A percentile compares a stretch with the other conserved stretches of the same genome.
phyloP scores from a whole-genome alignment of 208 protist genomes.

The Naegleria lovaniensis region DNA sequence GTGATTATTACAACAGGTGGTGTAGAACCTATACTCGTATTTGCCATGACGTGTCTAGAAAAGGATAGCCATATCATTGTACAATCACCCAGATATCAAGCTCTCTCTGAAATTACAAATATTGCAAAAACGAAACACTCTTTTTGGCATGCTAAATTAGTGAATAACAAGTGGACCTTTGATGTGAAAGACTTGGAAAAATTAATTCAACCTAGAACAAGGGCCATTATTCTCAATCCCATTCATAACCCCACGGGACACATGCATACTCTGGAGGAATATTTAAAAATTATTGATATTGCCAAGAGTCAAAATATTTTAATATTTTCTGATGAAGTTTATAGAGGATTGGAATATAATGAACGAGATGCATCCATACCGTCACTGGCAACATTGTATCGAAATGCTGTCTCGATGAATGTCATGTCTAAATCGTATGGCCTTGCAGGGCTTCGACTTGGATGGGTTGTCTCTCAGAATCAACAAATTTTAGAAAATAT shows the following conservation, averaged over 20 bases:
- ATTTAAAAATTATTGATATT: conserved; percentile 25
- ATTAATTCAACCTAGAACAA: conserved; percentile 9
- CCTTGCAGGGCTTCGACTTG: conserved; percentile 31
- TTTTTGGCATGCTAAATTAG: conserved; percentile 19
- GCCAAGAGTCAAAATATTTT: background rate
- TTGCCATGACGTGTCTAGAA: background rate
- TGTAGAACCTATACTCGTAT: conserved; percentile 37
- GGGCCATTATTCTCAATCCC: conserved; percentile 32
- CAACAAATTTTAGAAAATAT: conserved; percentile 22
- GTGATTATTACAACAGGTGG: conserved; percentile 19
- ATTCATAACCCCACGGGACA: conserved; percentile 33
- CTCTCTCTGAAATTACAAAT: conserved; percentile 31
- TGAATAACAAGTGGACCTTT: background rate
- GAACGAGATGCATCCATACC: conserved; percentile 12
- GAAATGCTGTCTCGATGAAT: background rate
- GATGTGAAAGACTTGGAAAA: background rate
- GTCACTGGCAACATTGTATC: background rate
- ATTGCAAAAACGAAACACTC: background rate
- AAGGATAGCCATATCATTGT: conserved; percentile 25
- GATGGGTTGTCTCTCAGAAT: conserved; percentile 36
- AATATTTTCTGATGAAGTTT: conserved; percentile 39
- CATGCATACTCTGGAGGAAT: conserved; percentile 19
- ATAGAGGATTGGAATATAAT: conserved; percentile 24
- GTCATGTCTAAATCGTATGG: conserved; percentile 34
- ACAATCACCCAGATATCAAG: conserved; percentile 30